Conservation (phyloP, 345 rosid genomes). For the Lepidium aucheri region DNA sequence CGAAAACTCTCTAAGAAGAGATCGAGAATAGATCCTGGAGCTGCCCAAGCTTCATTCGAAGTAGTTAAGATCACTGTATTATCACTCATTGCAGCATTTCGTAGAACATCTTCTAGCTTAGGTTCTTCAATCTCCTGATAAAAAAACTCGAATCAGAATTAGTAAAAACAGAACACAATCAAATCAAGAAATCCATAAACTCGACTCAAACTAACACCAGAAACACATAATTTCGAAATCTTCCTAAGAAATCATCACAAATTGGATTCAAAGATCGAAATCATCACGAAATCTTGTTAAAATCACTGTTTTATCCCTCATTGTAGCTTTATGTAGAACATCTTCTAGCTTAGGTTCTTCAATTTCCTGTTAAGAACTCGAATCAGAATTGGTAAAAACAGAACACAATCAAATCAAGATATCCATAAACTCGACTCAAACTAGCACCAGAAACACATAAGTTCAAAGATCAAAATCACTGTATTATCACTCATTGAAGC, state of each 20-base stretch:
- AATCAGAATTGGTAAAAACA: not conserved
- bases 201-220: not conserved
- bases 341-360: constrained; percentile 47
- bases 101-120: constrained; percentile 50
- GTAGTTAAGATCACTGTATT: constrained; percentile 71
- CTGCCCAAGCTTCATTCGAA: constrained; percentile 82
- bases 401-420: not conserved
- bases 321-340: constrained; percentile 54
- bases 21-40: constrained; percentile 52
- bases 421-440: not conserved
- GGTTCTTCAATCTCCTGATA: constrained; percentile 23
- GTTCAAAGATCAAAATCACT: no score
- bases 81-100: constrained; percentile 49
- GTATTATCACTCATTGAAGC: constrained; percentile 57
- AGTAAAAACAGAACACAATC: not conserved
- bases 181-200: not conserved
- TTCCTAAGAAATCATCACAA: not conserved
- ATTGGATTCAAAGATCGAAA: not conserved
- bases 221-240: not conserved
- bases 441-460: not conserved
- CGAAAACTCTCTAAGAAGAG: constrained; percentile 74
- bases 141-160: not conserved
- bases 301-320: constrained; percentile 50
- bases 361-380: not conserved
- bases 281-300: constrained; percentile 30